phyloP scores from a whole-genome alignment of 257 asterid genomes.

The Scutellaria baicalensis region DNA sequence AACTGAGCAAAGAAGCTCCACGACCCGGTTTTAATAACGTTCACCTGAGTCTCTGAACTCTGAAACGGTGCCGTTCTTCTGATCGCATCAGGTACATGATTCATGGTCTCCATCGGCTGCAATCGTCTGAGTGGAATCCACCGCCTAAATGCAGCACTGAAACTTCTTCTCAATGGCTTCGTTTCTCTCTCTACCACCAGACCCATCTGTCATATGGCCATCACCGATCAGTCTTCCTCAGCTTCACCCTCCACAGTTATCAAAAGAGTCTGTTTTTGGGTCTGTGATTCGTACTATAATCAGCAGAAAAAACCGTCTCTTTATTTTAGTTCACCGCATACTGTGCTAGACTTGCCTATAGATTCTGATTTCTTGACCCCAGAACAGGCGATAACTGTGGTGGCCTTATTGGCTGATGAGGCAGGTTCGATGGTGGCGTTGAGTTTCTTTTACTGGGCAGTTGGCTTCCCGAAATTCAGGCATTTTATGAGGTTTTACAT shows the following conservation, averaged over 20 bases:
- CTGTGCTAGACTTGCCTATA: slow-evolving; percentile 45
- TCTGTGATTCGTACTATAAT: slow-evolving; percentile 50
- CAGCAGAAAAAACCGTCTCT: slow-evolving; percentile 35
- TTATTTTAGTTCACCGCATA: slow-evolving; percentile 23
- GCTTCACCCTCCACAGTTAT: slow-evolving; percentile 43
- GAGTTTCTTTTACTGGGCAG: slow-evolving; percentile 84
- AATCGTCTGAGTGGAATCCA: slow-evolving; percentile 24
- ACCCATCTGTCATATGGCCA: slow-evolving; percentile 22
- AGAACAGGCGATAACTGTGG: slow-evolving; percentile 78
- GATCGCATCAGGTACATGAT: neutral
- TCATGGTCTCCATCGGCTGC: slow-evolving; percentile 33
- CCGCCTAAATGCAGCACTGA: slow-evolving; percentile 3
- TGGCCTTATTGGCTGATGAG: slow-evolving; percentile 79
- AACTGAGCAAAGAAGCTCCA: too few species aligned
- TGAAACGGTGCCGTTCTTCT: too few species aligned
- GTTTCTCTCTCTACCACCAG: slow-evolving; percentile 16
- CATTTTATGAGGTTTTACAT: slow-evolving; percentile 80
- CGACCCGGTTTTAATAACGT: too few species aligned
- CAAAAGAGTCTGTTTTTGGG: slow-evolving; percentile 63
- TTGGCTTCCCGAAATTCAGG: slow-evolving; percentile 46
- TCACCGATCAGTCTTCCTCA: slow-evolving; percentile 12
- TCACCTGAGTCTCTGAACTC: too few species aligned
- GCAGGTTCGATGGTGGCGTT: slow-evolving; percentile 86
- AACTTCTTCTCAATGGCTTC: slow-evolving; percentile 23
- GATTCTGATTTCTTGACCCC: slow-evolving; percentile 47